A percentile compares a stretch with the other conserved stretches of the same genome.
phyloP scores from a whole-genome alignment of 345 rosid genomes.

The Aethionema arabicum region DNA sequence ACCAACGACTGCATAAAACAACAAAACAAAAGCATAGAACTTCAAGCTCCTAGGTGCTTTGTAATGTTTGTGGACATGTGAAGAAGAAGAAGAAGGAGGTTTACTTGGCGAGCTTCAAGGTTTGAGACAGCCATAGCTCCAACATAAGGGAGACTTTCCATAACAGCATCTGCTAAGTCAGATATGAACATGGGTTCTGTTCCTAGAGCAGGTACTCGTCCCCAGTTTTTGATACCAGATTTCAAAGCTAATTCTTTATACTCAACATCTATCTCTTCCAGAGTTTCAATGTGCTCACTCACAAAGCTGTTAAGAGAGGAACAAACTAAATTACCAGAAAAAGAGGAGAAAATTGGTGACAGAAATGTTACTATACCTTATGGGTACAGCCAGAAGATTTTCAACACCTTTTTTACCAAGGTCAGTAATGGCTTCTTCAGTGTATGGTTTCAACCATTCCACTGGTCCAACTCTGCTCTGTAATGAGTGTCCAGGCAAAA shows the following conservation, averaged over 20 bases:
- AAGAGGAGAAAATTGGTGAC: neutral
- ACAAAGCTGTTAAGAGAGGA: slow-evolving; percentile 63
- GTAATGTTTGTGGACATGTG: neutral
- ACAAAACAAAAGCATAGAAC: too few relatives aligned
- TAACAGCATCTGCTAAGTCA: slow-evolving; percentile 96
- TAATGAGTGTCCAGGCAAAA: slow-evolving; percentile 29
- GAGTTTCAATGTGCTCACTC: slow-evolving; percentile 96
- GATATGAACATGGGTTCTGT: slow-evolving; percentile 91
- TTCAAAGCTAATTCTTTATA: slow-evolving; percentile 88
- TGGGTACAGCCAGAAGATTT: slow-evolving; percentile 87
- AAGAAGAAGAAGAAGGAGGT: slow-evolving; percentile 3
- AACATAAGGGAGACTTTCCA: slow-evolving; percentile 95
- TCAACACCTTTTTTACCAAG: slow-evolving; percentile 88
- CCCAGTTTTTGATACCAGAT: slow-evolving; percentile 95
- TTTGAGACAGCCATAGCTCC: slow-evolving; percentile 98
- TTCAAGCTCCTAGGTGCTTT: too few relatives aligned
- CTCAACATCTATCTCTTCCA: slow-evolving; percentile 98
- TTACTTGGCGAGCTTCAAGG: slow-evolving; percentile 98
- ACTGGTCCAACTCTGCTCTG: slow-evolving; percentile 99
- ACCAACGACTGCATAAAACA: slow-evolving; percentile 73
- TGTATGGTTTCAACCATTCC: slow-evolving; percentile 99
- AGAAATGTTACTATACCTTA: slow-evolving; percentile 49
- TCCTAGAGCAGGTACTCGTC: slow-evolving; percentile 95
- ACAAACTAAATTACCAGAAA: slow-evolving; percentile 19
- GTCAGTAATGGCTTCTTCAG: slow-evolving; percentile 89